Evolutionary conservation across 768 basidiomycete genomes (phyloP).

Genomic region (Auriscalpium microsporum): DNA sequence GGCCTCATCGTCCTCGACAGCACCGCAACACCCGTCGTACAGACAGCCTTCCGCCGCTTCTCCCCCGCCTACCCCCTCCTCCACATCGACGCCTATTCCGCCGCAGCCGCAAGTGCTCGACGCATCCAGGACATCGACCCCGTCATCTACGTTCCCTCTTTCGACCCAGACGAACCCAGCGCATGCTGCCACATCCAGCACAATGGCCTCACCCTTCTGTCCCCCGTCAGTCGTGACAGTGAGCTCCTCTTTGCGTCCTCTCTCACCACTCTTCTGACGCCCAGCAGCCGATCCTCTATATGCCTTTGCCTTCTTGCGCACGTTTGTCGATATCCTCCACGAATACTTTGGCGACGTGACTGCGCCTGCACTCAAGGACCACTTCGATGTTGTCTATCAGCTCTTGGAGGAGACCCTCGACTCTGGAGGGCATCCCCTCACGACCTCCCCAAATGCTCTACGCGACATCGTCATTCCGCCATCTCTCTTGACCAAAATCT

Average conservation of each 20-base stretch:
- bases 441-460: constrained; percentile 82
- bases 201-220: constrained; percentile 69
- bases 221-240: constrained; percentile 82
- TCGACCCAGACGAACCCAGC: constrained; percentile 42
- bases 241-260: constrained; percentile 23
- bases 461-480: constrained; percentile 93
- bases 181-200: constrained; percentile 79
- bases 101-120: constrained; percentile 50
- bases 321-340: constrained; percentile 72
- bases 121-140: constrained; percentile 58
- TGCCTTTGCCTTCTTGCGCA: constrained; percentile 81
- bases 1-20: constrained; percentile 21
- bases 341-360: constrained; percentile 89
- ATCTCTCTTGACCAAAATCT: constrained; percentile 53
- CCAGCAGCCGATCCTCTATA: constrained; percentile 76
- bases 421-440: constrained; percentile 84
- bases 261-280: not conserved
- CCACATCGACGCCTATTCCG: constrained; percentile 80
- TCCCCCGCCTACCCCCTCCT: constrained; percentile 53
- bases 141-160: constrained; percentile 56
- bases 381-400: constrained; percentile 96
- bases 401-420: constrained; percentile 94
- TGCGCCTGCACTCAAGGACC: constrained; percentile 72
- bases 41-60: not conserved
- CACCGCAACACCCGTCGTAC: not conserved